Evolutionary conservation across 2,329 filamentous ascomycete genomes (phyloP).

Genomic region (Diaporthe sp.): DNA sequence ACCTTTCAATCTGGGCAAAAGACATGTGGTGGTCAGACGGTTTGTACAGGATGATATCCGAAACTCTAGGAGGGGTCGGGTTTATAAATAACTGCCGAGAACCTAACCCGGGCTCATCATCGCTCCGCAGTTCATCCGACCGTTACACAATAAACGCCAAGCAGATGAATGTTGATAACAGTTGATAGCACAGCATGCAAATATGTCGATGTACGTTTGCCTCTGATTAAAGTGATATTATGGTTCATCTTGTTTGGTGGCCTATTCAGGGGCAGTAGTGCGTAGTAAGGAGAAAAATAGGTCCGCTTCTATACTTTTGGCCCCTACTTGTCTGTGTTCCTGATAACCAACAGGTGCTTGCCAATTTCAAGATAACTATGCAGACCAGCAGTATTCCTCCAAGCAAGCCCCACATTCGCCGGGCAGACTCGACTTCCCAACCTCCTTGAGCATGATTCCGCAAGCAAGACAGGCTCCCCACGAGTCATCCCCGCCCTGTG

Average conservation of each 20-base stretch:
- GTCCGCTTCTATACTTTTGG: no score
- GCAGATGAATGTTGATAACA: background rate
- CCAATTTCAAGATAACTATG: background rate
- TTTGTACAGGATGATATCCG: background rate
- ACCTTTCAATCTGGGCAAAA: background rate
- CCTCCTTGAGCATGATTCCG: slow-evolving; percentile 48
- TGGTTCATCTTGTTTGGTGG: no score
- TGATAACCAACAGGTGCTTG: background rate
- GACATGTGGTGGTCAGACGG: background rate
- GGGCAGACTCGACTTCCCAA: slow-evolving; percentile 39
- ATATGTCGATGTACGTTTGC: background rate
- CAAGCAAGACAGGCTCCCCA: slow-evolving; percentile 55
- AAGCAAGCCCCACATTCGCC: slow-evolving; percentile 49
- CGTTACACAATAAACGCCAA: no score
- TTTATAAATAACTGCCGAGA: slow-evolving; percentile 8
- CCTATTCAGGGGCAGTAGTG: no score
- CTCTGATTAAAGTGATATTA: background rate
- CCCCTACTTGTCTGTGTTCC: background rate
- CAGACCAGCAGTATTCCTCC: slow-evolving; percentile 47
- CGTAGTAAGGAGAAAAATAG: no score
- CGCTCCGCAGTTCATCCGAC: background rate
- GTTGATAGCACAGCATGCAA: background rate
- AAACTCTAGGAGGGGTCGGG: background rate
- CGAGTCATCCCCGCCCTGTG: slow-evolving; percentile 45
- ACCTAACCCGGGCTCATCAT: background rate